Base-by-base conservation (phyloP, 129 eudicot genomes). In the Deinandra increscens region DNA sequence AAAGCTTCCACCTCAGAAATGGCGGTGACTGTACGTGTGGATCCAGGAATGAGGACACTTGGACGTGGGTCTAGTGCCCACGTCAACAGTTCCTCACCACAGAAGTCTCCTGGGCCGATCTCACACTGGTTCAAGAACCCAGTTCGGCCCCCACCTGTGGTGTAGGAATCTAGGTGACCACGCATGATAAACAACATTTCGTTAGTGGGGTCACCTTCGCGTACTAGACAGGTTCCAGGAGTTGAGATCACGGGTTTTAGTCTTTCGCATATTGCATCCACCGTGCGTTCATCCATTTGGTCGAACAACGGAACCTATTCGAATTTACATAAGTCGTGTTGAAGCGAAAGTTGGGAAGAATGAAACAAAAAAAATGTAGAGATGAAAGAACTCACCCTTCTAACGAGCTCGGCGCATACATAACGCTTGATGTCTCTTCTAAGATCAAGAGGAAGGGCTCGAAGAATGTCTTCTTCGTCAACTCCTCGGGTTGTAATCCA, bases 401-500 rank as follows among this genome's bases (percentile, higher is more conserved):
- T 76, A 73, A 91, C 97, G 5, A 87, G 85, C 26, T 87, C 97
- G 15, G 78, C 80, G 15, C 95, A 91, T 1, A 91, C 82, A 55
- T 87, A 89, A 64, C 88, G 97, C 64, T 91, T 87, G 83, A 87
- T 81, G 63, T 91, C 91, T 64, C 97, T 72, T 18, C 95, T 73
- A 17, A 91, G 83, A 83, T 91, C 97, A 60, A 63, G 33, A 3
- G 95, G 95, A 65, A 87, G 91, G 13, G 79, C 83, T 36, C 60
- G 55, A 8, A 91, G 83, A 58, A 87, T 78, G n/a, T 76, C 74
- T 83, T 90, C 89, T 73, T 87, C 91, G 22, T 91, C 88, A 6
- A 91, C 95, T 18, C 97, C 95, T 26, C 85, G 81, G n/a, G 97
- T 87, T 29, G 91, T 75, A 6, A 91, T 72, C 97, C 97, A 91